These are phyloP conservation scores for Aspergillus glaucus DNA, from an alignment of 2,329 filamentous ascomycete genomes.

Conservation along the genomic window DNA sequence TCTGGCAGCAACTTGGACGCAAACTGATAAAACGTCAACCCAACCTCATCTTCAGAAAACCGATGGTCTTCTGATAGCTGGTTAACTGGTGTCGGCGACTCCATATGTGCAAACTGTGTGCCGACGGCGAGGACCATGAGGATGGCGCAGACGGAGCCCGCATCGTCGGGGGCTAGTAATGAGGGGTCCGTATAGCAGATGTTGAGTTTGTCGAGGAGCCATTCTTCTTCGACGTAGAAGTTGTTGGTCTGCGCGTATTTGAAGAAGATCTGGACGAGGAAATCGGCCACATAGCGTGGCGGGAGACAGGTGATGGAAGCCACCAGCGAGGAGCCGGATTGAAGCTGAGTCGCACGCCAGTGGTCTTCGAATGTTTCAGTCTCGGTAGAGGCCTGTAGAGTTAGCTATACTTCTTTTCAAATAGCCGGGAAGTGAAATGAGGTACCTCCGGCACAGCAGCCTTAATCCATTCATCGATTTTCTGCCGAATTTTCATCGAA, in stretches of 20 bases:
- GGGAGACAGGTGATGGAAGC: conserved; percentile 36
- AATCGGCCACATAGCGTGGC: conserved; percentile 39
- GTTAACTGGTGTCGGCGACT: conserved; percentile 32
- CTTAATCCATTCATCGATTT: conserved; percentile 40
- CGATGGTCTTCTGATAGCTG: conserved; percentile 28
- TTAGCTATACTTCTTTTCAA: background rate
- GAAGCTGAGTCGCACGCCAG: conserved; percentile 38
- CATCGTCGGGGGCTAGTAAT: conserved; percentile 31
- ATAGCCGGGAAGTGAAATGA: background rate
- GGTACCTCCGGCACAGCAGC: conserved; percentile 30
- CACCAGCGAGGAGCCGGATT: conserved; percentile 33
- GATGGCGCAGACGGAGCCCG: conserved; percentile 36
- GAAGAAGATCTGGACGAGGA: conserved; percentile 39
- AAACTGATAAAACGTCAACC: conserved; percentile 52
- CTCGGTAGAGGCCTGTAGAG: conserved; percentile 28
- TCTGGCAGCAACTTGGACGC: conserved; percentile 51
- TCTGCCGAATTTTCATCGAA: conserved; percentile 37
- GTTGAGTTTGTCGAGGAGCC: conserved; percentile 35
- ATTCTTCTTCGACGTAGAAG: conserved; percentile 39
- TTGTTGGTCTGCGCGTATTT: conserved; percentile 41
- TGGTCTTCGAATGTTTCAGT: conserved; percentile 36
- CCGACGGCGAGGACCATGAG: conserved; percentile 40
- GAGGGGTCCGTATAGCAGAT: conserved; percentile 32
- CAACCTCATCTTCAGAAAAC: conserved; percentile 49
- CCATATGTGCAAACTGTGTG: conserved; percentile 40